Percentiles rank a stretch among this genome's conserved stretches.
Conservation (phyloP, 495 filamentous ascomycete genomes). For the Penicillium salamii region DNA sequence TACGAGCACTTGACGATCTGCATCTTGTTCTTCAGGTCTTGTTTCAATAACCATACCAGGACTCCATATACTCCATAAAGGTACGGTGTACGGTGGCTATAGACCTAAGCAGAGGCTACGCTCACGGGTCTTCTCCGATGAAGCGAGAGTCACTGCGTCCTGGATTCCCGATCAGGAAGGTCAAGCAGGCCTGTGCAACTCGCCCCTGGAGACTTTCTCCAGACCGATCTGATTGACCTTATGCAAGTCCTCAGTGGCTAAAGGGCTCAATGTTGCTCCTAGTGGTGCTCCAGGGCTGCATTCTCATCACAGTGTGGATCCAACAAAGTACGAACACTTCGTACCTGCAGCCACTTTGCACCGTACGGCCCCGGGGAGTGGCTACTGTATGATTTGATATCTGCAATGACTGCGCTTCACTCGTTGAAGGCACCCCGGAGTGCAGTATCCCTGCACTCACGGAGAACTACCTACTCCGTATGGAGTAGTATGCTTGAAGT, state of each 20-base stretch:
- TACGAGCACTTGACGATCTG: background rate
- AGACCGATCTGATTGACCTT: too few relatives aligned
- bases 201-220: constrained; percentile 1
- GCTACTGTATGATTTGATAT: too few relatives aligned
- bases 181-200: background rate
- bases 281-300: background rate
- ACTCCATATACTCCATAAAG: too few relatives aligned
- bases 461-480: too few relatives aligned
- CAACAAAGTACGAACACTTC: background rate
- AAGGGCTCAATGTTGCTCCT: background rate
- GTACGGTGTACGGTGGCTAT: too few relatives aligned
- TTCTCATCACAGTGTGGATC: background rate
- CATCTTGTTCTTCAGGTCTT: background rate
- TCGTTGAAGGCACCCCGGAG: too few relatives aligned
- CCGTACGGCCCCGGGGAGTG: too few relatives aligned
- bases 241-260: background rate
- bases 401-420: too few relatives aligned
- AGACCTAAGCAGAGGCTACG: too few relatives aligned
- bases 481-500: too few relatives aligned
- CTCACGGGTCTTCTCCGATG: background rate
- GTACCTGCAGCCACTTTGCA: background rate
- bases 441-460: too few relatives aligned
- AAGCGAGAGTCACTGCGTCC: background rate
- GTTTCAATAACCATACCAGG: background rate
- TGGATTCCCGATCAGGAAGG: constrained; percentile 13